Percentiles rank a stretch among this genome's conserved stretches.
Conservation (phyloP, 208 protist species). For the Acanthamoeba lenticulata region DNA sequence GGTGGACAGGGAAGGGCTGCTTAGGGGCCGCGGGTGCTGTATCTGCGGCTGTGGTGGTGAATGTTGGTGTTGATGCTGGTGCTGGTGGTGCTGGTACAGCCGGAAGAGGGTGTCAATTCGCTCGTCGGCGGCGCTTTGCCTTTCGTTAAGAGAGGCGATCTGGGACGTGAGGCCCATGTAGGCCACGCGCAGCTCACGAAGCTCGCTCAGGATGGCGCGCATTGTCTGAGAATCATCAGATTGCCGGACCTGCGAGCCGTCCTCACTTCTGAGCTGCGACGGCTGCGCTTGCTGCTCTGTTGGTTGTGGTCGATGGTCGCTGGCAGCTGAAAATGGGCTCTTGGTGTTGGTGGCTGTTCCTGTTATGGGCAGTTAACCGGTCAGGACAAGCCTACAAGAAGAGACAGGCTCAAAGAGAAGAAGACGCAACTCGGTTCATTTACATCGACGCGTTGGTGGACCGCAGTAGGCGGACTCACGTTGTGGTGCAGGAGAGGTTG, state of each 20-base stretch:
- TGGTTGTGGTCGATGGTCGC: too few relatives aligned
- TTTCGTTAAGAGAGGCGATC: not conserved
- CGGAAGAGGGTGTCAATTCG: not conserved
- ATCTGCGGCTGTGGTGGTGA: not conserved
- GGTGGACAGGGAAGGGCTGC: too few relatives aligned
- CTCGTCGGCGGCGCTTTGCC: not conserved
- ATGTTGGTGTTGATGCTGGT: not conserved
- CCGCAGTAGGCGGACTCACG: too few relatives aligned
- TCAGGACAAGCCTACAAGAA: too few relatives aligned
- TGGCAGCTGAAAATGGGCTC: too few relatives aligned
- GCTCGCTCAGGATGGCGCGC: not conserved
- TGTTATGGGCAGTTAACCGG: too few relatives aligned
- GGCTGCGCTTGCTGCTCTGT: not conserved
- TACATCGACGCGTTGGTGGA: too few relatives aligned
- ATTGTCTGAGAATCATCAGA: not conserved
- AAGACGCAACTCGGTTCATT: too few relatives aligned
- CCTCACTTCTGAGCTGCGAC: not conserved
- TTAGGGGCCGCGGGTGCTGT: too few relatives aligned
- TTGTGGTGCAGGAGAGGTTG: too few relatives aligned
- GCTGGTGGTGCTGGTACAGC: not conserved
- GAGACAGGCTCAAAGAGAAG: too few relatives aligned
- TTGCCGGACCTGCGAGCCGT: not conserved
- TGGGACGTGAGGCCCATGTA: not conserved
- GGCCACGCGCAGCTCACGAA: not conserved
- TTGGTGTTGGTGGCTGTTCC: too few relatives aligned